phyloP scores from a whole-genome alignment of 2,329 filamentous ascomycete species.

The Paraphoma chrysanthemicola region DNA sequence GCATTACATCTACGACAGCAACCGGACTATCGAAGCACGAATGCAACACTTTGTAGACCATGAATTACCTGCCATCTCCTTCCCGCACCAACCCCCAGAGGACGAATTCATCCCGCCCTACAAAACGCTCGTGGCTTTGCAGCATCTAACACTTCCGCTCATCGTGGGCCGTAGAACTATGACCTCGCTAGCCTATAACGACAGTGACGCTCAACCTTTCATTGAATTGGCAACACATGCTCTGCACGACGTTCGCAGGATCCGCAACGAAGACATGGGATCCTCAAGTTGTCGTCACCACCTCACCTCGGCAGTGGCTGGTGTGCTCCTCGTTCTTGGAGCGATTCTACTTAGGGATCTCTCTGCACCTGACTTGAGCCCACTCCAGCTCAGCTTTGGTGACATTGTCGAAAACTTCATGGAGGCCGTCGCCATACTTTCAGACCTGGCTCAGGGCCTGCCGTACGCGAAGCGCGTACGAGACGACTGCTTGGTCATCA shows the following conservation, averaged over 20 bases:
- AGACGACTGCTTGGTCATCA: constrained; percentile 24
- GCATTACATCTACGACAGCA: background rate
- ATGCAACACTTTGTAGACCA: constrained; percentile 12
- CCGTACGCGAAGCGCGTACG: constrained; percentile 28
- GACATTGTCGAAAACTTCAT: constrained; percentile 19
- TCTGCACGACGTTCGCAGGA: constrained; percentile 15
- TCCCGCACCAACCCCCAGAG: constrained; percentile 1
- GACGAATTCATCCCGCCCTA: background rate
- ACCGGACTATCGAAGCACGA: constrained; percentile 8
- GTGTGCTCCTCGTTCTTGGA: constrained; percentile 27
- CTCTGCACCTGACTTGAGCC: constrained; percentile 2
- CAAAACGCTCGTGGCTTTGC: constrained; percentile 19
- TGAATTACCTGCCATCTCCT: constrained; percentile 2
- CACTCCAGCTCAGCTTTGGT: constrained; percentile 1
- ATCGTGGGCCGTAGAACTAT: constrained; percentile 29
- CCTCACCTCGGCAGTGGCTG: constrained; percentile 22
- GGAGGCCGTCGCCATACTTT: constrained; percentile 17
- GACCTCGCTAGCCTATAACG: constrained; percentile 31
- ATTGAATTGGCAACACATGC: constrained; percentile 23
- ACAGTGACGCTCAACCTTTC: constrained; percentile 14
- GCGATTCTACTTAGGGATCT: constrained; percentile 26
- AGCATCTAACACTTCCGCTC: constrained; percentile 33
- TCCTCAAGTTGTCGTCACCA: constrained; percentile 21
- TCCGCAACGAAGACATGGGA: constrained; percentile 6
- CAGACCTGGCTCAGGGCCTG: constrained; percentile 16